A percentile compares a stretch with the other conserved stretches of the same genome.
Conservation (phyloP, 768 basidiomycete species). For the Termitomyces eurrhizus region DNA sequence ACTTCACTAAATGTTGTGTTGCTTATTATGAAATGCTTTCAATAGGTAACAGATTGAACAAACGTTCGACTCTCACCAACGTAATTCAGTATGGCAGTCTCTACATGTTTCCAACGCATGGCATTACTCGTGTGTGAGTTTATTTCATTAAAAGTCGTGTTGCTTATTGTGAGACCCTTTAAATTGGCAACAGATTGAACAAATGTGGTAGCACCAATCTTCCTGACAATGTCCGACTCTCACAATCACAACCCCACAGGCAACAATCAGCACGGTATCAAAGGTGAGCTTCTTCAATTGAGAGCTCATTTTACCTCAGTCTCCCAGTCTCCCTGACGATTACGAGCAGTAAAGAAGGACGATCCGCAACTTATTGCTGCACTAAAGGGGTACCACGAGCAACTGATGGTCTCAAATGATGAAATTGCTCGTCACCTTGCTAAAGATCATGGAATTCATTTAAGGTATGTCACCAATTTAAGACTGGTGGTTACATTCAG, state of each 20-base stretch:
- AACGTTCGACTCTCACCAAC: no score
- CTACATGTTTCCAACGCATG: no score
- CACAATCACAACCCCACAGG: not conserved
- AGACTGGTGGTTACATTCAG: no score
- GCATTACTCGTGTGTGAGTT: no score
- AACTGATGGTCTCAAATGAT: not conserved
- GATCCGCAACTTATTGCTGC: not conserved
- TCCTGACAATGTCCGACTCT: not conserved
- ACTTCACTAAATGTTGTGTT: no score
- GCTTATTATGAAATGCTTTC: no score
- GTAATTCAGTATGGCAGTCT: no score
- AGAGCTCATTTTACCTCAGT: not conserved
- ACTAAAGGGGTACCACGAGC: conserved; percentile 17
- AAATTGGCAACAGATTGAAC: no score
- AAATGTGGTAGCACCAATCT: not conserved
- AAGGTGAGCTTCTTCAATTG: not conserved
- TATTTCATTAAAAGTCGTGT: no score
- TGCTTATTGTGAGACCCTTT: no score
- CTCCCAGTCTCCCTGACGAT: not conserved
- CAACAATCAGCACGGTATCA: not conserved
- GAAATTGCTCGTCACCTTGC: not conserved
- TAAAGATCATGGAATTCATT: not conserved
- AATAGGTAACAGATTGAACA: not conserved
- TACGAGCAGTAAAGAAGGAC: not conserved
- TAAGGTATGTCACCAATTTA: not conserved